Conservation (phyloP, 1,284 basidiomycete genomes). For the Ceratobasidium sp. region DNA sequence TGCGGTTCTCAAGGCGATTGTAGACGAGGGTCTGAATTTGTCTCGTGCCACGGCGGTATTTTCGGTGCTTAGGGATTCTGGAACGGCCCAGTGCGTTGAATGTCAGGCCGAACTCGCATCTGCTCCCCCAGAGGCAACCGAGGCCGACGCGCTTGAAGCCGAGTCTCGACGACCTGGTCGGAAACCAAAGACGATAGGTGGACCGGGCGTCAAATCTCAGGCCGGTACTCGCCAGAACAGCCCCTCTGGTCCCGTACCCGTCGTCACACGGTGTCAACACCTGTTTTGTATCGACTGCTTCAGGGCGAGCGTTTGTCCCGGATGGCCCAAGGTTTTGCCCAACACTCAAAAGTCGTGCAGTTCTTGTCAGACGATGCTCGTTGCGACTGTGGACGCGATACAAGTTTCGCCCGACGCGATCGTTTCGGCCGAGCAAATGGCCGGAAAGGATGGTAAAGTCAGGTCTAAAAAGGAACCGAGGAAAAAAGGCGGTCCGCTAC, state of each 20-base stretch:
- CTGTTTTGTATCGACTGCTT: conserved; percentile 88
- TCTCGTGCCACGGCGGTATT: conserved; percentile 81
- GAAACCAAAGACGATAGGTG: conserved; percentile 66
- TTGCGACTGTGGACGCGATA: conserved; percentile 68
- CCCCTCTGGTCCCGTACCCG: conserved; percentile 62
- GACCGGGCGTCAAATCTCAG: conserved; percentile 55
- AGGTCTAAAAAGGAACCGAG: conserved; percentile 67
- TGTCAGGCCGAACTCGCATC: conserved; percentile 80
- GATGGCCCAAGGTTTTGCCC: conserved; percentile 74
- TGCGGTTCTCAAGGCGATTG: conserved; percentile 76
- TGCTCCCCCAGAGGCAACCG: conserved; percentile 55
- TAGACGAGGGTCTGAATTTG: conserved; percentile 80
- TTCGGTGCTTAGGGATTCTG: conserved; percentile 80
- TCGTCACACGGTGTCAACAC: conserved; percentile 94
- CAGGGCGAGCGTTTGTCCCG: conserved; percentile 72
- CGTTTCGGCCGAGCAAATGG: conserved; percentile 54
- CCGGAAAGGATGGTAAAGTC: conserved; percentile 48
- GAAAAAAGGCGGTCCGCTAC: conserved; percentile 60
- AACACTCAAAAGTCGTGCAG: conserved; percentile 71
- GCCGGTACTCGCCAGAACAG: conserved; percentile 72
- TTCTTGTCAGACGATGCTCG: conserved; percentile 72
- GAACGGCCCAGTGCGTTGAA: conserved; percentile 85
- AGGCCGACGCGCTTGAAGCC: conserved; percentile 58
- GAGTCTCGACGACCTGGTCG: conserved; percentile 55
- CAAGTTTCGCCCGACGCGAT: conserved; percentile 68